Percentiles rank a stretch among this genome's conserved stretches.
These are phyloP conservation scores for Hawksworthiomyces lignivorus DNA, from an alignment of 2,329 filamentous ascomycete species.

Conservation along the genomic window DNA sequence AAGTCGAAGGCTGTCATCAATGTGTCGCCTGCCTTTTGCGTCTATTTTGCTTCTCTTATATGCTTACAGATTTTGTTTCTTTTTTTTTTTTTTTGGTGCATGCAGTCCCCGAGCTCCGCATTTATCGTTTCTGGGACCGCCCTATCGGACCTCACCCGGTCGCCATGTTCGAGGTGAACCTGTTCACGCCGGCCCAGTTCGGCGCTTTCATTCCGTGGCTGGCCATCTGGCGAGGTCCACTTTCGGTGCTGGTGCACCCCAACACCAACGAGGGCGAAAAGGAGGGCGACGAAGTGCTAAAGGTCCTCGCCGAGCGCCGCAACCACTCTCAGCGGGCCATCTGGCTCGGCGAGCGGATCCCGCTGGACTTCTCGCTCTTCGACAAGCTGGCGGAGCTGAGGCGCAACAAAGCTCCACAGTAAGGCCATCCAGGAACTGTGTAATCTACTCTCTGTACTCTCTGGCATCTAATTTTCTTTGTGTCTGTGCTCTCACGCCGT, in stretches of 20 bases:
- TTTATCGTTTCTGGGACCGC: conserved; percentile 69
- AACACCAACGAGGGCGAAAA: conserved; percentile 54
- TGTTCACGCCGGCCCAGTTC: conserved; percentile 80
- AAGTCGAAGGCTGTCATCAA: too few species aligned
- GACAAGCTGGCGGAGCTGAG: conserved; percentile 25
- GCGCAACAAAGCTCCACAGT: too few species aligned
- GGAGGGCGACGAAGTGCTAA: conserved; percentile 14
- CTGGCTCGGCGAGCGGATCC: conserved; percentile 64
- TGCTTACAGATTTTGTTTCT: neutral
- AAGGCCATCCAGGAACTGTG: too few species aligned
- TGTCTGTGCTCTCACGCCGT: too few species aligned
- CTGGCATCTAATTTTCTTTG: too few species aligned
- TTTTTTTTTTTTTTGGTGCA: too few species aligned
- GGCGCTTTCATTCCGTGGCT: conserved; percentile 85
- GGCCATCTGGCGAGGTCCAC: conserved; percentile 68
- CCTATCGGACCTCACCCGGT: conserved; percentile 77
- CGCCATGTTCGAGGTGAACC: conserved; percentile 88
- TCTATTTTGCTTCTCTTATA: neutral
- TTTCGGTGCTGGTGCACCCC: conserved; percentile 74
- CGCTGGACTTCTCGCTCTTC: conserved; percentile 50
- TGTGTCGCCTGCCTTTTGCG: too few species aligned
- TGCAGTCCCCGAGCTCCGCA: conserved; percentile 77
- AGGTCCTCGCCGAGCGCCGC: conserved; percentile 28
- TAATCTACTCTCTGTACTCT: too few species aligned
- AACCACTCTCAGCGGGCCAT: conserved; percentile 63